phyloP scores from a whole-genome alignment of 78 protist species.

The Diacronema lutheri region DNA sequence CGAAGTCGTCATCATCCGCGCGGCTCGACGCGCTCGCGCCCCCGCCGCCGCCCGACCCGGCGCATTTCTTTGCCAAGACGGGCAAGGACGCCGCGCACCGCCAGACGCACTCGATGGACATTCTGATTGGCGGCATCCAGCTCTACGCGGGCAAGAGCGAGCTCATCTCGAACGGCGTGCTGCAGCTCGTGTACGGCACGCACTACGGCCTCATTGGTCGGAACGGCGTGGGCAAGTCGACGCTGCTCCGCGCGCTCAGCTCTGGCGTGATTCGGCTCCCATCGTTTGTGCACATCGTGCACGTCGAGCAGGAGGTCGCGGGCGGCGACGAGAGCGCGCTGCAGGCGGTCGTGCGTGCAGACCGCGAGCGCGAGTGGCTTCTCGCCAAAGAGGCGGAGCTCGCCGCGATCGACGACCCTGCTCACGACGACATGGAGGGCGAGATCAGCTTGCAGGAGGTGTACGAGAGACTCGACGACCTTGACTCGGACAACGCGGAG shows the following conservation, averaged over 20 bases:
- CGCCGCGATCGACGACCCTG: not conserved
- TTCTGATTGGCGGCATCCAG: not conserved
- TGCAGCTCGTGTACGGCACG: not conserved
- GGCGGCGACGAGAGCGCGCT: slow-evolving; percentile 45
- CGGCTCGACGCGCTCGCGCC: not conserved
- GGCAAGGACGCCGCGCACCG: not conserved
- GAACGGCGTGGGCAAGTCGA: not conserved
- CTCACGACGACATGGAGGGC: not conserved
- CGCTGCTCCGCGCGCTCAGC: not conserved
- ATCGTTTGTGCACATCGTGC: not conserved
- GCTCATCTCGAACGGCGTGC: not conserved
- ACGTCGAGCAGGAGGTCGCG: slow-evolving; percentile 46
- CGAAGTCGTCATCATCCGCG: not conserved
- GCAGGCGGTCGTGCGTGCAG: slow-evolving; percentile 28
- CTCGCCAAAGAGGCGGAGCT: not conserved
- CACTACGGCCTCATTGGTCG: not conserved
- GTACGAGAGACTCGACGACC: slow-evolving; percentile 52
- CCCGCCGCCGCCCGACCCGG: not conserved
- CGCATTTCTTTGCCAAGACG: not conserved
- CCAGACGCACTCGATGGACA: not conserved
- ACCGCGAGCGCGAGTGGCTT: not conserved
- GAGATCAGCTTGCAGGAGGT: not conserved
- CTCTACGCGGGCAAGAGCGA: slow-evolving; percentile 11
- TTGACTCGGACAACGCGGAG: slow-evolving; percentile 49
- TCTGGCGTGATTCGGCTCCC: not conserved